Evolutionary conservation across 2,329 filamentous ascomycete genomes (phyloP).

Genomic region (Coleophoma cylindrospora): DNA sequence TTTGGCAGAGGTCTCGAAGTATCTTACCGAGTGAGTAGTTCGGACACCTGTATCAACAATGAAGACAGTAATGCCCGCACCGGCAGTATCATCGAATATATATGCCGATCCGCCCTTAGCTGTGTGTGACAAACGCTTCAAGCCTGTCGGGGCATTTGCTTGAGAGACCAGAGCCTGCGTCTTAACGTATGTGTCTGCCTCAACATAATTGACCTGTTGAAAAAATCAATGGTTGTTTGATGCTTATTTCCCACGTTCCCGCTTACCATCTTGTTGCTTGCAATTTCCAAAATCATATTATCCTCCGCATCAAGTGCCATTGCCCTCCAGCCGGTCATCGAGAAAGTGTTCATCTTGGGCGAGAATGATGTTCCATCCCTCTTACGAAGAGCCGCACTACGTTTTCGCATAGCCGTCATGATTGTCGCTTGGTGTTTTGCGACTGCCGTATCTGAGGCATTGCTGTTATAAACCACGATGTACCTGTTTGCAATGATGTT

Average conservation of each 20-base stretch:
- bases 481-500: slow-evolving; percentile 51
- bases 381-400: slow-evolving; percentile 49
- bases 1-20: not conserved
- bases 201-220: slow-evolving; percentile 44
- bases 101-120: not conserved
- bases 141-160: slow-evolving; percentile 39
- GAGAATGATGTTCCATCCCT: slow-evolving; percentile 42
- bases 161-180: slow-evolving; percentile 41
- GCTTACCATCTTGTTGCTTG: slow-evolving; percentile 28
- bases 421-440: slow-evolving; percentile 43
- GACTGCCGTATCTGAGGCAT: slow-evolving; percentile 42
- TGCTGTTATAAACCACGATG: slow-evolving; percentile 59
- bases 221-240: not conserved
- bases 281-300: slow-evolving; percentile 43
- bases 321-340: slow-evolving; percentile 45
- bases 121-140: not conserved
- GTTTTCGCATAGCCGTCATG: slow-evolving; percentile 45
- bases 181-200: slow-evolving; percentile 46
- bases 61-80: slow-evolving; percentile 27
- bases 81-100: slow-evolving; percentile 15
- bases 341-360: slow-evolving; percentile 39
- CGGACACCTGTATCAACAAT: slow-evolving; percentile 31
- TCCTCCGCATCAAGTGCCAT: slow-evolving; percentile 49
- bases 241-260: not conserved
- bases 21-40: not conserved